Percentiles rank a stretch among this genome's conserved stretches.
These are phyloP conservation scores for Choiromyces venosus DNA, from an alignment of 495 filamentous ascomycete genomes.

Conservation along the genomic window DNA sequence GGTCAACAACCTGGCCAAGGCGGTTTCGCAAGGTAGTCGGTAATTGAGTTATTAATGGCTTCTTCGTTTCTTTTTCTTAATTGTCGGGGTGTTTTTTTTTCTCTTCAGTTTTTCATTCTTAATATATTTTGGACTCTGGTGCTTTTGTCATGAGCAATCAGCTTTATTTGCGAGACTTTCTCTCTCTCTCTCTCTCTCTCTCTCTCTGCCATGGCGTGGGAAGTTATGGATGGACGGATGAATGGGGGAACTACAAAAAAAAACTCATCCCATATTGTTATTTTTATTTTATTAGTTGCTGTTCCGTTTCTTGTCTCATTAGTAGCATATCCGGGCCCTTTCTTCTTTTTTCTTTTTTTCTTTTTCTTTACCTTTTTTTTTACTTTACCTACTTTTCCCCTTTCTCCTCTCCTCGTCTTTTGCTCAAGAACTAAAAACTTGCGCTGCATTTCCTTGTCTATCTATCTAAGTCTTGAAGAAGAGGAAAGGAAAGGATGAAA, in stretches of 20 bases:
- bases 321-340: constrained; percentile 19
- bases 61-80: neutral
- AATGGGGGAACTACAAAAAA: neutral
- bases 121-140: constrained; percentile 18
- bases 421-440: neutral
- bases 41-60: neutral
- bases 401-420: neutral
- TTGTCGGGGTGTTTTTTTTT: constrained; percentile 15
- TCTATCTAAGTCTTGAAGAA: constrained; percentile 8
- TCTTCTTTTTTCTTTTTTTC: constrained; percentile 12
- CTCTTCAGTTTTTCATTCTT: constrained; percentile 6
- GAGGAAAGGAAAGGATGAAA: neutral
- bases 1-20: constrained; percentile 24
- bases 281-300: constrained; percentile 8
- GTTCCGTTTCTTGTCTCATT: constrained; percentile 17
- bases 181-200: neutral
- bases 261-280: constrained; percentile 4
- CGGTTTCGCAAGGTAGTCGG: constrained; percentile 26
- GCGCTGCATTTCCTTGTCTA: constrained; percentile 19
- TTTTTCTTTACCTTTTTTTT: too few species aligned
- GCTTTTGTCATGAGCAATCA: neutral
- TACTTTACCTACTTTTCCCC: neutral
- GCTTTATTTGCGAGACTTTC: neutral
- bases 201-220: neutral
- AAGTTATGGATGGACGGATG: neutral